Evolutionary conservation across 805 yeast genomes (phyloP), one percentile per base, ranked within the genome.

Genomic region (Saturnispora sekii): DNA sequence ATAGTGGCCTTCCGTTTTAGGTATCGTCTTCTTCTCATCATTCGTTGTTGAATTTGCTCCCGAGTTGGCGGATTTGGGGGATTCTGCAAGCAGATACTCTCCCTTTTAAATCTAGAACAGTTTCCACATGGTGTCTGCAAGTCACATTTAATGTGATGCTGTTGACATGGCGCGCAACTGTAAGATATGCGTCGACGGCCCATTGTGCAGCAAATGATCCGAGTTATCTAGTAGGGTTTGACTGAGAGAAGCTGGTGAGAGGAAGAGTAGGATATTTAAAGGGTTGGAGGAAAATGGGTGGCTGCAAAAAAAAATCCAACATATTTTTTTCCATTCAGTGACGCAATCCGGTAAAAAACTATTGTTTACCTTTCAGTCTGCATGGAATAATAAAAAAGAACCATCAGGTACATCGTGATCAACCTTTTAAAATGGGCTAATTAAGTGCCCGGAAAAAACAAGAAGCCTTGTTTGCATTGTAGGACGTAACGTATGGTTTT

Each of bases 101-200:
- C 38, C 32, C 55, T 36, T 14, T 45, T 44, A 31, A 51, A 53
- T 32, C 47, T 49, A 10, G 40, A 29, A 51, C 79, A 74, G 18
- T 72, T 63, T 2, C 68, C 59, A 53, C 79, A 74, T 0, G 79
- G 79, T 7, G 59, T 59, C 38, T 61, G 53, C 46, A 72, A 65
- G 50, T 75, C 77, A 57, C 80, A 75, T 52, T 72, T 73, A 53
- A 73, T 71, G 55, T 75, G 74, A 46, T 70, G 68, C n/a, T 62
- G 56, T 51, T 72, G 72, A 51, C 80, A 75, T 2, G 76, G 77
- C 1, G 78, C 79, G 55, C 80, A 75, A 44, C 70, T 69, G 53
- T 74, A 74, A n/a, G 75, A 69, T 36, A 79, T 60, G 48, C 79
- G 58, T 41, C 66, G 68, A 45, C 73, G 53, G 49, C 66, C 67